phyloP scores from a whole-genome alignment of 495 filamentous ascomycete species.

The Paragyromitra xinjiangensis region DNA sequence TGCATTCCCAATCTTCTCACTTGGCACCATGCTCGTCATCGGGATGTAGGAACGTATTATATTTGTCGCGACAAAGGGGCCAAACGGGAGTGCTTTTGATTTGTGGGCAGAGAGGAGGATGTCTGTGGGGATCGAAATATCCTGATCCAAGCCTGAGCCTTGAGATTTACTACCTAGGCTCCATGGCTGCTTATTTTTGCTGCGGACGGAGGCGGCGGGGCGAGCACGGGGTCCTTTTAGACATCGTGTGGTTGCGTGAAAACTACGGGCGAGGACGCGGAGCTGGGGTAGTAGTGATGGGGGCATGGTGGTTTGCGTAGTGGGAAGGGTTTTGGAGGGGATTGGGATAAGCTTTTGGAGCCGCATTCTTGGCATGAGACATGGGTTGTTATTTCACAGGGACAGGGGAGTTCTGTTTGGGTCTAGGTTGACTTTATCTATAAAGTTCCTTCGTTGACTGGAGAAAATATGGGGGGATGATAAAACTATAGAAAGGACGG shows the following conservation, averaged over 20 bases:
- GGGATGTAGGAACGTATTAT: slow-evolving; percentile 39
- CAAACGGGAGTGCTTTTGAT: slow-evolving; percentile 42
- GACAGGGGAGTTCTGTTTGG: too few species aligned
- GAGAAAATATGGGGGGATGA: too few species aligned
- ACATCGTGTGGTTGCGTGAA: slow-evolving; percentile 1
- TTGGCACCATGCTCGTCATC: slow-evolving; percentile 35
- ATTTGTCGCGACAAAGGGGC: slow-evolving; percentile 31
- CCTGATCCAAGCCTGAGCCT: neutral
- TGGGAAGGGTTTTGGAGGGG: neutral
- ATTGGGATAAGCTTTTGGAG: slow-evolving; percentile 46
- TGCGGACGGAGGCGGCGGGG: slow-evolving; percentile 21
- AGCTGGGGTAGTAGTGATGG: slow-evolving; percentile 5
- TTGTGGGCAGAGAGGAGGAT: slow-evolving; percentile 45
- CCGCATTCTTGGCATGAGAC: slow-evolving; percentile 37
- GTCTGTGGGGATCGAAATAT: slow-evolving; percentile 32
- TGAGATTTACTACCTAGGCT: neutral
- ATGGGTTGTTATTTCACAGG: too few species aligned
- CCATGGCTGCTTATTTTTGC: slow-evolving; percentile 29
- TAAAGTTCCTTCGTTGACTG: too few species aligned
- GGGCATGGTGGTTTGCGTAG: slow-evolving; percentile 22
- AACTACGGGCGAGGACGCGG: neutral
- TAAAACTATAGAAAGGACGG: too few species aligned
- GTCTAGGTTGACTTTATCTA: too few species aligned
- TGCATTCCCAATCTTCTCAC: slow-evolving; percentile 21
- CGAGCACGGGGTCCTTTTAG: slow-evolving; percentile 1